Evolutionary conservation across 768 basidiomycete species (phyloP), one percentile per base, ranked within the genome.

Genomic region (Macrolepiota fuliginosa): DNA sequence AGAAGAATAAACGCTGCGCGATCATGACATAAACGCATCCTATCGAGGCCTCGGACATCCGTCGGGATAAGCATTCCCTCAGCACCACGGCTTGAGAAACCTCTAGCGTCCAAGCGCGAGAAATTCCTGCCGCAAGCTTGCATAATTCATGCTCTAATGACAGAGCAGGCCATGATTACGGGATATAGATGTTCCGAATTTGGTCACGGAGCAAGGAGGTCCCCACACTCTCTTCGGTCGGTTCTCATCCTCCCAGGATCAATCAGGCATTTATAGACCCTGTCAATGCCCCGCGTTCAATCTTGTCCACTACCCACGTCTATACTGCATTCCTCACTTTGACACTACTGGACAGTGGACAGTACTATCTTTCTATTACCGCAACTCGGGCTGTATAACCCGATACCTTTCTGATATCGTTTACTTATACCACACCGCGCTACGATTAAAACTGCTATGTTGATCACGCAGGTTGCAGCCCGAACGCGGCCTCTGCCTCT

Each of bases 161-260:
- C 13, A 17, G 24, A 22, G 13, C 17, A 24, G 17, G 53, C n/a
- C 2, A 47, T 11, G 45, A 4, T 57, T 57, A 57, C 49, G 58
- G 58, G 49, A 53, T n/a, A 59, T 59, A 32, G 49, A 59, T 59
- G 58, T 59, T 59, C 58, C 58, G 58, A 36, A 17, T 10, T 17
- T 11, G 37, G 37, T 49, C 29, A 45, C 7, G 5, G 46, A 51
- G 37, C 49, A 19, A 45, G 17, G 29, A 32, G 42, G 17, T 59
- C 58, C 58, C 58, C 58, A 59, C 50, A 59, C 58, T 40, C 50
- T 36, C 39, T 53, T 59, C 58, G n/a, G 50, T 37, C 58, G 58
- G 39, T 42, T 50, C 49, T 51, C 49, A 50, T 54, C 37, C 35
- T 45, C 40, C 15, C 40, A 17, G 29, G 29, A 25, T 52, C 50